Evolutionary conservation across 2,329 filamentous ascomycete species (phyloP).

Genomic region (Penicillium sp.): DNA sequence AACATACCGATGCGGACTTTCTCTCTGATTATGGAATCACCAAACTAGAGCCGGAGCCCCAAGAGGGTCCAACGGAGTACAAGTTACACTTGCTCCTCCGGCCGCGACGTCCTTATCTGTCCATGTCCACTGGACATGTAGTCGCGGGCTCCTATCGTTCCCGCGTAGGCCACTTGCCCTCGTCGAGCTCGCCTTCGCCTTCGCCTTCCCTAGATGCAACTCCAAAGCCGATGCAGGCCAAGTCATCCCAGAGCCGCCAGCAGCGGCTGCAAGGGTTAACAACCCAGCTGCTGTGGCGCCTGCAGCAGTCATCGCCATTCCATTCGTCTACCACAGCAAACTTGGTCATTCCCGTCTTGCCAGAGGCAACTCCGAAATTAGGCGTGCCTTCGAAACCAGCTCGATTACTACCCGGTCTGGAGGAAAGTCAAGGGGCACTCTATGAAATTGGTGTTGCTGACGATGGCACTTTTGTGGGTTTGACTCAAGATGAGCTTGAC

Average conservation of each 20-base stretch:
- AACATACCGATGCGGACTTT: conserved; percentile 39
- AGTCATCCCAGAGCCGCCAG: conserved; percentile 70
- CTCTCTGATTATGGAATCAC: conserved; percentile 63
- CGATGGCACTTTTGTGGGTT: conserved; percentile 83
- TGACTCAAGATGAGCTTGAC: conserved; percentile 86
- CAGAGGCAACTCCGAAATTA: conserved; percentile 61
- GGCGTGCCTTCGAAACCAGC: conserved; percentile 54
- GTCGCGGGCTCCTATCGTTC: conserved; percentile 54
- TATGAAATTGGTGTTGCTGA: conserved; percentile 97
- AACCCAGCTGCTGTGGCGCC: conserved; percentile 88
- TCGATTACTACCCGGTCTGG: conserved; percentile 68
- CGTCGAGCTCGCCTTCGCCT: conserved; percentile 17
- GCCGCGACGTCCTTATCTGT: conserved; percentile 69
- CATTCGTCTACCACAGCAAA: conserved; percentile 77
- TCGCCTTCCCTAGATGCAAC: conserved; percentile 32
- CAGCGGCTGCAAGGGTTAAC: conserved; percentile 86
- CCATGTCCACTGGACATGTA: conserved; percentile 63
- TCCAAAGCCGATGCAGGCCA: conserved; percentile 40
- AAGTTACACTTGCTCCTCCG: conserved; percentile 87
- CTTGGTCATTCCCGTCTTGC: conserved; percentile 71
- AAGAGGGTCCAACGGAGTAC: conserved; percentile 93
- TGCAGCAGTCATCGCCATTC: conserved; percentile 92
- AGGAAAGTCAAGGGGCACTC: conserved; percentile 87
- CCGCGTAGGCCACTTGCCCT: conserved; percentile 20
- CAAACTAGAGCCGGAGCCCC: conserved; percentile 82